Base-by-base conservation (phyloP, 1,139 yeast species). In the Yamadazyma conglobata region DNA sequence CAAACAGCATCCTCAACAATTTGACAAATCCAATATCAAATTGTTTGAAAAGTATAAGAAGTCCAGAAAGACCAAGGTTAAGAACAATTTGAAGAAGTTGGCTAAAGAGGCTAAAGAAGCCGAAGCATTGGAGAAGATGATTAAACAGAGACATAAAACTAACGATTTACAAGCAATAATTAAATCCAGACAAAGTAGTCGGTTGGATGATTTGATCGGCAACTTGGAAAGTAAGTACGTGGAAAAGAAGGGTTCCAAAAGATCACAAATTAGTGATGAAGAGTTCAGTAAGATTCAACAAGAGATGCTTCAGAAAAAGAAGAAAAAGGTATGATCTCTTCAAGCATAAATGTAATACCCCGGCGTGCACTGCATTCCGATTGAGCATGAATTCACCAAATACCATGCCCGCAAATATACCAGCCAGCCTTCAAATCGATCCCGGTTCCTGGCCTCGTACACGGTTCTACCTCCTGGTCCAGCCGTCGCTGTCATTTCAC, bases 81-180 rank as follows among this genome's bases (percentile, higher is more conserved):
- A 60, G 47, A 71, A 65, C 47, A 62, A 65, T 53, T 46, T 64
- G 39, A 68, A 65, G 37, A 63, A 63, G 32, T 60, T 77, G 28
- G 69, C 70, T 13, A 68, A 64, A 43, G 91, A 82, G 47, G 85
- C 86, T 4, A 61, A 66, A 36, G 86, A 82, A 46, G 94, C 93
- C 0, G 82, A 73, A 37, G 72, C 68, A 42, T 56, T 78, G 44
- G 75, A 79, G 40, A 60, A 64, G 38, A 63, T 67, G 43, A 56
- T 81, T 21, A 68, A 72, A 22, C 59, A 56, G 29, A 66, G 62
- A 32, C 32, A 34, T 6, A 54, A 56, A 36, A 58, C 53, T 8
- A 75, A 70, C 34, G 79, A 75, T 31, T 59, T 80, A 34, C 62
- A 64, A 27, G 64, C 69, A 22, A 47, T 79, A 43, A 80, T 80